Evolutionary conservation across 2,329 filamentous ascomycete species (phyloP).

Genomic region (Balansia obtecta): DNA sequence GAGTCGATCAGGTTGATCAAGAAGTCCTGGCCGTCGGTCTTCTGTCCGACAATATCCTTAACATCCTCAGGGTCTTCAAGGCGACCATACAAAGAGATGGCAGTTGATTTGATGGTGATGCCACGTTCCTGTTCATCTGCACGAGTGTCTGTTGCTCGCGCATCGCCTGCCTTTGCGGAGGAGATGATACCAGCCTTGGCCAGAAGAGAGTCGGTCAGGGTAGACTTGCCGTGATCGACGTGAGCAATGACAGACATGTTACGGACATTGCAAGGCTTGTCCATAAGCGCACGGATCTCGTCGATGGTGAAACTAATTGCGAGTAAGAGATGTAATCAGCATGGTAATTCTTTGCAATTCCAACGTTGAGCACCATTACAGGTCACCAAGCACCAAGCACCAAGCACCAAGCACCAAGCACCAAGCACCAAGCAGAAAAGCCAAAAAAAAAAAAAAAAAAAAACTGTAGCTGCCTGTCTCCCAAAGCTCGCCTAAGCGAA

Average conservation of each 20-base stretch:
- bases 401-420: too few relatives aligned
- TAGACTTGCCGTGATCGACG: constrained; percentile 99
- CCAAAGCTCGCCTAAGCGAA: neutral
- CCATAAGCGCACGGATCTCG: constrained; percentile 70
- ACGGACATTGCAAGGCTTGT: constrained; percentile 64
- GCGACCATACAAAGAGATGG: constrained; percentile 92
- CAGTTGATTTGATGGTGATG: constrained; percentile 99
- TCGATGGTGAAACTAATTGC: constrained; percentile 86
- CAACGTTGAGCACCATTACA: neutral
- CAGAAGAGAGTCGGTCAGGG: constrained; percentile 96
- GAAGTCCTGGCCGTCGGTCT: constrained; percentile 89
- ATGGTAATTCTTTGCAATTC: neutral
- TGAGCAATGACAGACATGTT: constrained; percentile 99
- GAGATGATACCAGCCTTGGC: constrained; percentile 99
- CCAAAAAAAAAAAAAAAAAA: neutral
- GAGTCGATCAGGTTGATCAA: constrained; percentile 99
- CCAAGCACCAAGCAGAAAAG: too few relatives aligned
- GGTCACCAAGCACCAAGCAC: constrained; percentile 1
- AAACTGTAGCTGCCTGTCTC: neutral
- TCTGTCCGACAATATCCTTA: constrained; percentile 84
- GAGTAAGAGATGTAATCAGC: constrained; percentile 10
- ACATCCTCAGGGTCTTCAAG: constrained; percentile 73
- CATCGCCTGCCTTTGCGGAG: constrained; percentile 90
- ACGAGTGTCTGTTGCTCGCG: constrained; percentile 93
- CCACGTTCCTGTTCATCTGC: constrained; percentile 98